These are phyloP conservation scores for Hamamelis virginiana DNA, from an alignment of 164 flowering plant species.

Conservation along the genomic window DNA sequence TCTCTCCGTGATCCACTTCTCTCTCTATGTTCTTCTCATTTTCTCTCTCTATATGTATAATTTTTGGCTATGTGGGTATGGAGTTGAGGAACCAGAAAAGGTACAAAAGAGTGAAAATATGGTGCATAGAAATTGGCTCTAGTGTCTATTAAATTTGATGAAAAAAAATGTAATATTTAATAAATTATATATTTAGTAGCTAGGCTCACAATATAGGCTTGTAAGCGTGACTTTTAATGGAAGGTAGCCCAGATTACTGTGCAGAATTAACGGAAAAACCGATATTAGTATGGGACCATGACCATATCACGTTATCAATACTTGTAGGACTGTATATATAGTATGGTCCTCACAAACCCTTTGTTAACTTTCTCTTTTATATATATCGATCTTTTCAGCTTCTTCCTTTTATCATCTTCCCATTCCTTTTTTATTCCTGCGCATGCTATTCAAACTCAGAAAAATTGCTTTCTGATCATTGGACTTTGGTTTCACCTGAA, in stretches of 20 bases:
- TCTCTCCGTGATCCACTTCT: background rate
- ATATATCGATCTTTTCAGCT: slow-evolving; percentile 1
- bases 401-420: slow-evolving; percentile 1
- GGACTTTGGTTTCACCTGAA: slow-evolving; percentile 19
- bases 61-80: no score
- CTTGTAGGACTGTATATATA: background rate
- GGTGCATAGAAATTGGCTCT: no score
- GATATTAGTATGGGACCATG: slow-evolving; percentile 24
- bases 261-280: slow-evolving; percentile 25
- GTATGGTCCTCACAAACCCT: slow-evolving; percentile 20
- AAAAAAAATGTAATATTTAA: background rate
- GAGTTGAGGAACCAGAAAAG: no score
- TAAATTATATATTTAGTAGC: slow-evolving; percentile 4
- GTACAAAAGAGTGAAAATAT: no score
- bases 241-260: slow-evolving; percentile 21
- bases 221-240: slow-evolving; percentile 30
- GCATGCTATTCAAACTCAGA: slow-evolving; percentile 16
- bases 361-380: background rate
- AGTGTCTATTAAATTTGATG: no score
- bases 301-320: slow-evolving; percentile 22
- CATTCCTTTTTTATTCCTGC: slow-evolving; percentile 3
- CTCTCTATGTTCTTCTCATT: slow-evolving; percentile 1
- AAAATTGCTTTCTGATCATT: background rate
- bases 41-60: no score
- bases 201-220: no score